Percentiles rank a stretch among this genome's conserved stretches.
Conservation (phyloP, 2,329 filamentous ascomycete genomes). For the Talaromyces piceae region DNA sequence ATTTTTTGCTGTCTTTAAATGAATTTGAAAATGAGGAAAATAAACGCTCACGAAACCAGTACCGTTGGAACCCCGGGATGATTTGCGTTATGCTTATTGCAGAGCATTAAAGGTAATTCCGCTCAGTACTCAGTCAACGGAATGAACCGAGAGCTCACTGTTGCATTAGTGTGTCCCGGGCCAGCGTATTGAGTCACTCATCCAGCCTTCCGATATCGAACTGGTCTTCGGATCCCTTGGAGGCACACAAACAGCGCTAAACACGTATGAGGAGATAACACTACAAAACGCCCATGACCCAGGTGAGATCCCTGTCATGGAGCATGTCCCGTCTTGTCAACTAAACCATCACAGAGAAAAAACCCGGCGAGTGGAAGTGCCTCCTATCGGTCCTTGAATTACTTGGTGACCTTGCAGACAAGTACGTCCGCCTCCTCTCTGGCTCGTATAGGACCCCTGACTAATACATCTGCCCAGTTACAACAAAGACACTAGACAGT, state of each 20-base stretch:
- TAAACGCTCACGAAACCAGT: too few relatives aligned
- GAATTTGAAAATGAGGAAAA: too few relatives aligned
- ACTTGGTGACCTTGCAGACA: constrained; percentile 22
- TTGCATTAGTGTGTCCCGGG: constrained; percentile 19
- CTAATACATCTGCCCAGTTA: constrained; percentile 20
- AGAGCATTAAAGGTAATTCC: constrained; percentile 41
- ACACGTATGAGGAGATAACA: constrained; percentile 20
- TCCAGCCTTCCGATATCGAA: constrained; percentile 36
- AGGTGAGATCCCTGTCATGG: background rate
- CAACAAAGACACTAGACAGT: constrained; percentile 23
- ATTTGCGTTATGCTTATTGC: constrained; percentile 55
- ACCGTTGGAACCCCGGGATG: constrained; percentile 47
- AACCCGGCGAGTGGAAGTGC: constrained; percentile 12
- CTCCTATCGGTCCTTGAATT: constrained; percentile 30
- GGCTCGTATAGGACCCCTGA: background rate
- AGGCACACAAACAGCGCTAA: constrained; percentile 43
- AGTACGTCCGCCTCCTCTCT: constrained; percentile 18
- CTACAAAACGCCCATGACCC: constrained; percentile 16
- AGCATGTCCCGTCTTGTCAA: background rate
- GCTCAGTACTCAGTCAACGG: constrained; percentile 10
- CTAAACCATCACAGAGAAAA: constrained; percentile 10
- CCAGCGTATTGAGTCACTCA: constrained; percentile 25
- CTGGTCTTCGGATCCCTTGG: constrained; percentile 54
- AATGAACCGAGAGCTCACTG: background rate
- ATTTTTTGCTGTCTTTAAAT: too few relatives aligned